These are phyloP conservation scores for Cyberlindnera mrakii DNA, from an alignment of 805 yeast genomes.

Conservation along the genomic window DNA sequence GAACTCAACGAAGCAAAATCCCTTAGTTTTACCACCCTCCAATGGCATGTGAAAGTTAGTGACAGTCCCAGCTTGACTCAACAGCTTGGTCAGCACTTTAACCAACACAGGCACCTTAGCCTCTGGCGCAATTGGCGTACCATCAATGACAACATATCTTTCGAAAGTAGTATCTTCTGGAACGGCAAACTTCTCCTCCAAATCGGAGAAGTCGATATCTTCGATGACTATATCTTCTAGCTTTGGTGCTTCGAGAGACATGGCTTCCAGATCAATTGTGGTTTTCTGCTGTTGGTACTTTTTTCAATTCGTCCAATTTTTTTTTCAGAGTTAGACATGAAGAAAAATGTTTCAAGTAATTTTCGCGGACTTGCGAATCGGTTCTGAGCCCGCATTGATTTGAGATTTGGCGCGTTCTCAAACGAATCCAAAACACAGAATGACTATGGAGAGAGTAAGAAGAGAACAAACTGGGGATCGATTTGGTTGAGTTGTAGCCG, in stretches of 20 bases:
- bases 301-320: too few relatives aligned
- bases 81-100: conserved; percentile 79
- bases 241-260: conserved; percentile 24
- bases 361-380: too few relatives aligned
- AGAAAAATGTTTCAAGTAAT: too few relatives aligned
- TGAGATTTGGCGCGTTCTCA: too few relatives aligned
- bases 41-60: conserved; percentile 78
- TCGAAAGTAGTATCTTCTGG: conserved; percentile 60
- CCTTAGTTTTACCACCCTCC: conserved; percentile 74
- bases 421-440: too few relatives aligned
- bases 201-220: conserved; percentile 75
- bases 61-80: conserved; percentile 72
- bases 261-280: background rate
- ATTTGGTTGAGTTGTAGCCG: too few relatives aligned
- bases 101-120: conserved; percentile 75
- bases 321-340: too few relatives aligned
- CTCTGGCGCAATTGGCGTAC: conserved; percentile 94
- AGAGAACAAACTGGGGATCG: too few relatives aligned
- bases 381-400: too few relatives aligned
- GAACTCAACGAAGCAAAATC: conserved; percentile 81
- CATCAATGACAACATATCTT: conserved; percentile 81
- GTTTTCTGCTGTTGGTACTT: too few relatives aligned
- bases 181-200: conserved; percentile 69
- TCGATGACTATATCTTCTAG: conserved; percentile 44
- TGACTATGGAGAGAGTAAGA: too few relatives aligned